phyloP scores from a whole-genome alignment of 2,329 filamentous ascomycete genomes.

The Cordyceps fumosorosea region DNA sequence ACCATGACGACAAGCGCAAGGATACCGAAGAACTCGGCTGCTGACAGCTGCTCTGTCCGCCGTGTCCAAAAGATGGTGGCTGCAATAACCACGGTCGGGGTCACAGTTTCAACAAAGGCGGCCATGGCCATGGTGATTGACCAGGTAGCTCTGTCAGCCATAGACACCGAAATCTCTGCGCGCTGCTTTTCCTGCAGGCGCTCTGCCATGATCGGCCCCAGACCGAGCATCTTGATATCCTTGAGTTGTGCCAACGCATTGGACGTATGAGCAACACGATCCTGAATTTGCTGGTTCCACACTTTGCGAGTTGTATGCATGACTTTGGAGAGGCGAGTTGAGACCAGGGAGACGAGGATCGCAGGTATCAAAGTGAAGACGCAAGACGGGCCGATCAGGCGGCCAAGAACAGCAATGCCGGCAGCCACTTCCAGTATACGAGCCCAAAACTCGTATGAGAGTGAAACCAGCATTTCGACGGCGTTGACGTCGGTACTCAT shows the following conservation, averaged over 20 bases:
- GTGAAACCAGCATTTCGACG: background rate
- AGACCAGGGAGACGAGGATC: background rate
- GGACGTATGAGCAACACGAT: background rate
- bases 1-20: too few relatives aligned
- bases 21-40: too few relatives aligned
- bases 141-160: background rate
- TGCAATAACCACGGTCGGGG: too few relatives aligned
- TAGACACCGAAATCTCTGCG: background rate
- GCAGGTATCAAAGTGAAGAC: background rate
- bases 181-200: background rate
- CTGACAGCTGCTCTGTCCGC: too few relatives aligned
- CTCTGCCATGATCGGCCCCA: background rate
- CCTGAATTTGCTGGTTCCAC: background rate
- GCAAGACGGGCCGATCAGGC: background rate
- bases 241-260: background rate
- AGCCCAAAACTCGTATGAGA: background rate
- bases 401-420: background rate
- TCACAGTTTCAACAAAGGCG: too few relatives aligned
- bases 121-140: background rate
- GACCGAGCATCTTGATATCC: conserved; percentile 3
- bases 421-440: background rate
- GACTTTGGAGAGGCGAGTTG: background rate
- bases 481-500: background rate
- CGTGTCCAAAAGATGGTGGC: too few relatives aligned
- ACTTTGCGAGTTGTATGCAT: background rate